Evolutionary conservation across 768 basidiomycete species (phyloP).

Genomic region (Pleurotus platypus): DNA sequence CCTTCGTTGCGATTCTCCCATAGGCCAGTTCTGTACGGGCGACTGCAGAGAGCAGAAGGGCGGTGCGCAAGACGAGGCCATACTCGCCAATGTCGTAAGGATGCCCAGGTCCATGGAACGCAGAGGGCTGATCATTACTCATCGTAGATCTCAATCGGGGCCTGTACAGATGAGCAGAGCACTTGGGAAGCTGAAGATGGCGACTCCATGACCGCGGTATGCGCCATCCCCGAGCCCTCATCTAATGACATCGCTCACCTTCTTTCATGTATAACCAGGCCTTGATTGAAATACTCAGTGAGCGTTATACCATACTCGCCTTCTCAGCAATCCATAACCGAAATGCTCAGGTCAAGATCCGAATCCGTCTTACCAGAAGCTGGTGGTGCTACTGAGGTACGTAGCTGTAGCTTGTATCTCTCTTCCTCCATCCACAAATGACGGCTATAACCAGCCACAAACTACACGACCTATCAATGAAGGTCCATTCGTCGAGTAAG

Average conservation of each 20-base stretch:
- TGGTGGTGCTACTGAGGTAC: background rate
- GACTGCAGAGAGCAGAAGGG: conserved; percentile 19
- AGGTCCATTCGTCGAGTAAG: background rate
- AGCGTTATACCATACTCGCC: background rate
- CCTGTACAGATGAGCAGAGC: conserved; percentile 32
- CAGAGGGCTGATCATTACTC: background rate
- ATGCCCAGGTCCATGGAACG: too few species aligned
- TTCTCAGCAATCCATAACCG: background rate
- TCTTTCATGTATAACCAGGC: background rate
- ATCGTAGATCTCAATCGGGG: conserved; percentile 30
- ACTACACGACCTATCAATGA: background rate
- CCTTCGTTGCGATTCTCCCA: conserved; percentile 25
- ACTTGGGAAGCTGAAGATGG: conserved; percentile 34
- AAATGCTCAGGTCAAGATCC: background rate
- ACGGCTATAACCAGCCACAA: background rate
- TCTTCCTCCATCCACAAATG: background rate
- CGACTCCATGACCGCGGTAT: conserved; percentile 33
- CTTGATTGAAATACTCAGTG: conserved; percentile 2
- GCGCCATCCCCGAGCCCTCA: background rate
- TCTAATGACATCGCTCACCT: background rate
- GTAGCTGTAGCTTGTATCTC: background rate
- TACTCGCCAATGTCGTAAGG: conserved; percentile 28
- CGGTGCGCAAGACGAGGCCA: background rate
- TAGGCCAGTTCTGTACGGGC: conserved; percentile 27
- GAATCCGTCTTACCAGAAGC: background rate